Evolutionary conservation across 352 stramenopile species (phyloP).

Genomic region (Aphanomyces astaci): DNA sequence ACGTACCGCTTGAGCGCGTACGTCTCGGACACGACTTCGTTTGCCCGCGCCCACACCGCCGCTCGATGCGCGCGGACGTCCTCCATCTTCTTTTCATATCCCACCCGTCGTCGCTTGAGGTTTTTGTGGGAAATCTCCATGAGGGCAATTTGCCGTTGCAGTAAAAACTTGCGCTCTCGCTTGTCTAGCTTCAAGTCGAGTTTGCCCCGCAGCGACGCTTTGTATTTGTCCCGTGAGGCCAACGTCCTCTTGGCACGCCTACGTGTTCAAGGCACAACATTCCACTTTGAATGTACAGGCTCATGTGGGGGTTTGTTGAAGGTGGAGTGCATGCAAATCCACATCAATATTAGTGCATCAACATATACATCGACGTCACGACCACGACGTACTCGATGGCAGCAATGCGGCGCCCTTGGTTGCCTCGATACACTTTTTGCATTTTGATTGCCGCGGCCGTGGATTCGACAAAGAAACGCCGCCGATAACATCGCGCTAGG

Average conservation of each 20-base stretch:
- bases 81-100: slow-evolving; percentile 23
- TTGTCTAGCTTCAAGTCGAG: not conserved
- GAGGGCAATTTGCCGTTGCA: slow-evolving; percentile 19
- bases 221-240: slow-evolving; percentile 12
- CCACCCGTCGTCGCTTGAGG: slow-evolving; percentile 5
- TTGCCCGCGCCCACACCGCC: slow-evolving; percentile 7
- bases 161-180: slow-evolving; percentile 17
- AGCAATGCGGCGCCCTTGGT: slow-evolving; percentile 8
- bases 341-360: slow-evolving; percentile 12
- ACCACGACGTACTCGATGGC: slow-evolving; percentile 14
- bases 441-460: not conserved
- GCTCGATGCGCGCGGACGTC: not conserved
- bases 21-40: slow-evolving; percentile 14
- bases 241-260: slow-evolving; percentile 16
- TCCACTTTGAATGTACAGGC: too few relatives aligned
- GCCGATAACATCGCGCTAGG: not conserved
- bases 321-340: too few relatives aligned
- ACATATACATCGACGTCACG: not conserved
- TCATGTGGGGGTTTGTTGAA: too few relatives aligned
- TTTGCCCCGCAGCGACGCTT: not conserved
- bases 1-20: slow-evolving; percentile 11
- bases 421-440: slow-evolving; percentile 14
- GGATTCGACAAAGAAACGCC: not conserved
- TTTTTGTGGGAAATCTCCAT: not conserved
- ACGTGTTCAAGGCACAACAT: too few relatives aligned